These are phyloP conservation scores for Ustilago shanxiensis DNA, from an alignment of 1,284 basidiomycete genomes.

Conservation along the genomic window DNA sequence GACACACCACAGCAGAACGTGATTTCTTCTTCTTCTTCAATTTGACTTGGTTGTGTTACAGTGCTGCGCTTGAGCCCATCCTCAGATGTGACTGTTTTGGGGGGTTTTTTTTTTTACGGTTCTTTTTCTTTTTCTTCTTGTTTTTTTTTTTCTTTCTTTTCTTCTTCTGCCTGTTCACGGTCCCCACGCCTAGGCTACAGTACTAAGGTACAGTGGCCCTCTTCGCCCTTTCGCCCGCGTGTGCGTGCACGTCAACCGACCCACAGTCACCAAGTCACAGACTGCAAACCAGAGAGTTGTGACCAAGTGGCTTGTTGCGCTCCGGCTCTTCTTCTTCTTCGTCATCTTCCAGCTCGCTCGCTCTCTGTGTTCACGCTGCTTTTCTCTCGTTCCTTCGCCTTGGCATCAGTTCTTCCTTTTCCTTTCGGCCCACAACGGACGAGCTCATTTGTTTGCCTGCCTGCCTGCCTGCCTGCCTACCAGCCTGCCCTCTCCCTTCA, in stretches of 20 bases:
- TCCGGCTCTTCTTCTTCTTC: constrained; percentile 8
- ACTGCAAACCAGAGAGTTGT: neutral
- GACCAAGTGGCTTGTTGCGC: neutral
- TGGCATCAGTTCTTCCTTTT: constrained; percentile 3
- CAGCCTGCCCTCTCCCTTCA: neutral
- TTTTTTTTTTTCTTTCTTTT: neutral
- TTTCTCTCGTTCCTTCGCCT: constrained; percentile 2
- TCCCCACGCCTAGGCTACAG: neutral
- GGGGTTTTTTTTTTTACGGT: too few species aligned
- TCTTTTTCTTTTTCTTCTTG: neutral
- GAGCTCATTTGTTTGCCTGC: neutral
- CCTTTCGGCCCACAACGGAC: constrained; percentile 12
- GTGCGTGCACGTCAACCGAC: constrained; percentile 2
- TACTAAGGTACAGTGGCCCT: too few species aligned
- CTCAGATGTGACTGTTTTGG: neutral
- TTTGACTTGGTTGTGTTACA: neutral
- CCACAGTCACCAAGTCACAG: neutral
- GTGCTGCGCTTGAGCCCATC: too few species aligned
- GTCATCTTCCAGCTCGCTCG: constrained; percentile 5
- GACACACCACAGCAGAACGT: neutral
- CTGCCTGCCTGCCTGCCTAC: neutral
- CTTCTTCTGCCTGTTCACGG: neutral
- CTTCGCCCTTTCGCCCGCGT: neutral
- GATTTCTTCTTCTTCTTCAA: neutral
- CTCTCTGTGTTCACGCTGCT: neutral